Conservation (phyloP, 177 flowering plant species). For the Telopea speciosissima region DNA sequence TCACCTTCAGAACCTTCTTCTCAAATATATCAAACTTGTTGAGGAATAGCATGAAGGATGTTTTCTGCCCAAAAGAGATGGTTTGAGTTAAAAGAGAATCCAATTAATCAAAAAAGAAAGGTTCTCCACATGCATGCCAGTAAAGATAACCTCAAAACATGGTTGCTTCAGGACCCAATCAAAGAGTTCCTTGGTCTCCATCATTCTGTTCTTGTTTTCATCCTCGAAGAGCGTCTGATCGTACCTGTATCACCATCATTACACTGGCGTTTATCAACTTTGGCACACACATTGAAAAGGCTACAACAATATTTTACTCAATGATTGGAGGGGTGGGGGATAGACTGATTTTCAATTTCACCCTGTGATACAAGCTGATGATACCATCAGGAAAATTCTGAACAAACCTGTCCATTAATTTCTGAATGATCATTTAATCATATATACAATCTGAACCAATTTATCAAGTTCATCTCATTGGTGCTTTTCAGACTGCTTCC, state of each 20-base stretch:
- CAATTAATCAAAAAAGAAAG: conserved; percentile 5
- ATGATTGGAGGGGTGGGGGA: no score
- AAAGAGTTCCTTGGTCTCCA: conserved; percentile 90
- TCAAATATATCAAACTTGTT: conserved; percentile 97
- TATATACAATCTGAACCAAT: no score
- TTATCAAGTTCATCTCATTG: not conserved
- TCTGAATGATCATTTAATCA: not conserved
- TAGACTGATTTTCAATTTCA: not conserved
- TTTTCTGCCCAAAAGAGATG: conserved; percentile 61
- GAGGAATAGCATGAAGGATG: conserved; percentile 91
- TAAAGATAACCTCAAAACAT: conserved; percentile 74
- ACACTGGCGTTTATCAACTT: conserved; percentile 5
- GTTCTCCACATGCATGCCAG: not conserved
- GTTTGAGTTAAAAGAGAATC: conserved; percentile 1
- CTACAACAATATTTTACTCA: not conserved
- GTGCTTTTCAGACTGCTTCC: not conserved
- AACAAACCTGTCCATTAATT: no score
- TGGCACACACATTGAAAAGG: not conserved
- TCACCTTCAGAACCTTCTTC: conserved; percentile 83
- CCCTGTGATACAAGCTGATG: no score
- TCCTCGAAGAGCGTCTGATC: conserved; percentile 95
- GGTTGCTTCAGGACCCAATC: conserved; percentile 98
- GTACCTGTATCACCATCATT: conserved; percentile 49
- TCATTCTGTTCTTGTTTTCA: conserved; percentile 81
- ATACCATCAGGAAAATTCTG: not conserved